These are phyloP conservation scores for Neocallimastix lanati DNA, from an alignment of 192 early-diverging fungal genomes.

Conservation along the genomic window DNA sequence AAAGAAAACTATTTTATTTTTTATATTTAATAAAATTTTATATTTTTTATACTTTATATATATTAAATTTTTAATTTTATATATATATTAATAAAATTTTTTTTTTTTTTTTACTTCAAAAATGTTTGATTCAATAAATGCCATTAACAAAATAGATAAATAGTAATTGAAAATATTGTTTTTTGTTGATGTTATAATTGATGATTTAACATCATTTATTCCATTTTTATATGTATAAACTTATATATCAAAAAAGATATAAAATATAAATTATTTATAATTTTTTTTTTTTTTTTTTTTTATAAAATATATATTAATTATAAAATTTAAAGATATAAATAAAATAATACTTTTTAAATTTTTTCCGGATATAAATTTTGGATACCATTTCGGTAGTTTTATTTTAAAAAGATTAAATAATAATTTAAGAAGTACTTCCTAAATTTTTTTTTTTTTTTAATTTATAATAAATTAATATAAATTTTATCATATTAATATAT, in stretches of 20 bases:
- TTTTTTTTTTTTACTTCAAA: not conserved
- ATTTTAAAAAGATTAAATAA: conserved; percentile 64
- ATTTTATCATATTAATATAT: no score
- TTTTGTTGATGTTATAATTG: not conserved
- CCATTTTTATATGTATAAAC: not conserved
- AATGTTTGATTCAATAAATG: not conserved
- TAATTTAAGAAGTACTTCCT: conserved; percentile 70
- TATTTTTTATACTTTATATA: no score
- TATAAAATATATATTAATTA: no score
- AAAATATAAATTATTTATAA: no score
- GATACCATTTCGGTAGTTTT: conserved; percentile 34
- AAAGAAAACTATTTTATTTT: no score
- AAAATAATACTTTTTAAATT: not conserved
- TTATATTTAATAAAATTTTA: no score
- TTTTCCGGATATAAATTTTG: conserved; percentile 3
- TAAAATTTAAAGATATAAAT: no score
- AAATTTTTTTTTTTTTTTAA: no score
- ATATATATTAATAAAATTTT: not conserved
- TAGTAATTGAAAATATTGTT: not conserved
- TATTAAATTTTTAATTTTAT: not conserved
- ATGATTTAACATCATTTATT: not conserved
- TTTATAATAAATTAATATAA: no score
- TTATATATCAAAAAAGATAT: not conserved
- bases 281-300: no score
- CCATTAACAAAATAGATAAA: not conserved